Evolutionary conservation across 305 asterid species (phyloP).

Genomic region (Andrographis paniculata): DNA sequence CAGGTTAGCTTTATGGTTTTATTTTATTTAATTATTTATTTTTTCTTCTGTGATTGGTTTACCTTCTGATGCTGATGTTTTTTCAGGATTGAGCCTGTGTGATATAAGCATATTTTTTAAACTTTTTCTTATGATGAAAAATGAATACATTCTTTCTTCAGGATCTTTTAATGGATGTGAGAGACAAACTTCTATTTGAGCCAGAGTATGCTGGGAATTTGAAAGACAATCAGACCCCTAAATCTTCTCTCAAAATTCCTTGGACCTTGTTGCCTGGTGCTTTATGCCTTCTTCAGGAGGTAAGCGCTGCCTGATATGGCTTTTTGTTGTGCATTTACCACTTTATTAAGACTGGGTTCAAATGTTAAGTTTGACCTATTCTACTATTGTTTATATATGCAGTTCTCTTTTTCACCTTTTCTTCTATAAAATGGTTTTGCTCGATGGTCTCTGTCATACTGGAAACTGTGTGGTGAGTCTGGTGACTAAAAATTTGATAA

Average conservation of each 20-base stretch:
- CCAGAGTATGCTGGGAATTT: conserved; percentile 89
- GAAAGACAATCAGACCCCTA: conserved; percentile 80
- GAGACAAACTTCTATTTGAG: conserved; percentile 97
- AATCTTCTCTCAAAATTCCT: conserved; percentile 75
- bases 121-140: too few species aligned
- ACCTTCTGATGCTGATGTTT: too few species aligned
- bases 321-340: conserved; percentile 13
- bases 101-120: too few species aligned
- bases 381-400: too few species aligned
- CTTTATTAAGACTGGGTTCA: too few species aligned
- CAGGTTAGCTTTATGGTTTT: conserved; percentile 41
- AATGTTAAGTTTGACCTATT: too few species aligned
- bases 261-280: conserved; percentile 97
- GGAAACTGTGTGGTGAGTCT: conserved; percentile 16
- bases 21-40: too few species aligned
- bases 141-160: conserved; percentile 21
- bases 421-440: neutral
- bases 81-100: too few species aligned
- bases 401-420: neutral
- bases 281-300: conserved; percentile 98
- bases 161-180: conserved; percentile 85
- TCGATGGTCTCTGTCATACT: neutral
- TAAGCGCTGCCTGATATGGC: conserved; percentile 22
- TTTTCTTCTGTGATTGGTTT: too few species aligned
- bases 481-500: conserved; percentile 6